Conservation (phyloP, 768 basidiomycete genomes). For the Symmetrospora coprosmae region DNA sequence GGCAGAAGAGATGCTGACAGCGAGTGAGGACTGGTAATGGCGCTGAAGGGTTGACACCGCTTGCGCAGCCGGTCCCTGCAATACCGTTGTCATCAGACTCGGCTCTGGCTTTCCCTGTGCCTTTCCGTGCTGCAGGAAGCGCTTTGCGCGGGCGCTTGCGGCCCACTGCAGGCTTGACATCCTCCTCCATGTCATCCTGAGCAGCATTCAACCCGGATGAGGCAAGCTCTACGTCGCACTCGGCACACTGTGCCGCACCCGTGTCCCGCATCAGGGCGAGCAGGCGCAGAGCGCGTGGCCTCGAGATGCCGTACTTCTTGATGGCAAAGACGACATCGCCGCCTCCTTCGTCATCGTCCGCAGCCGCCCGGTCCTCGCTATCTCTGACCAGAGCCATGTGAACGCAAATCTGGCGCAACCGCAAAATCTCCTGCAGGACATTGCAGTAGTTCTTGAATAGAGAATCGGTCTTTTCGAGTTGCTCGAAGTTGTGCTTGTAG, state of each 20-base stretch:
- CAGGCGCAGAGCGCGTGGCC: constrained; percentile 58
- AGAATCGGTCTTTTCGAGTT: constrained; percentile 72
- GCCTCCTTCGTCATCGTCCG: constrained; percentile 50
- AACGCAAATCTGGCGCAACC: constrained; percentile 93
- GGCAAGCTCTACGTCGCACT: constrained; percentile 68
- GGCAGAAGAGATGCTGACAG: constrained; percentile 87
- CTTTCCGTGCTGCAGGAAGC: no score
- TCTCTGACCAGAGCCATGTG: constrained; percentile 71
- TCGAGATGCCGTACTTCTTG: constrained; percentile 60
- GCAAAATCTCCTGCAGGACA: constrained; percentile 87
- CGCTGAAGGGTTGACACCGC: not conserved
- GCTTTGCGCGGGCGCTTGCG: no score
- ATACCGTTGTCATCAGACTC: constrained; percentile 21
- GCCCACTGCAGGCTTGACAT: not conserved
- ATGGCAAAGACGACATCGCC: constrained; percentile 69
- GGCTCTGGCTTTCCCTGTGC: constrained; percentile 28
- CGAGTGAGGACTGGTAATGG: constrained; percentile 58
- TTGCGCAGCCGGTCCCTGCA: not conserved
- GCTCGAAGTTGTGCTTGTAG: constrained; percentile 80
- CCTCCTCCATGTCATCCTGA: constrained; percentile 21
- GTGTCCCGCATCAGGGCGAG: constrained; percentile 74
- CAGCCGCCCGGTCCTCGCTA: constrained; percentile 37
- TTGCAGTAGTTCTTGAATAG: constrained; percentile 98
- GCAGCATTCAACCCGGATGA: constrained; percentile 30
- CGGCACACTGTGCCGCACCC: constrained; percentile 72